Base-by-base conservation (phyloP, 208 protist species). In the Wallacemonas sp. region DNA sequence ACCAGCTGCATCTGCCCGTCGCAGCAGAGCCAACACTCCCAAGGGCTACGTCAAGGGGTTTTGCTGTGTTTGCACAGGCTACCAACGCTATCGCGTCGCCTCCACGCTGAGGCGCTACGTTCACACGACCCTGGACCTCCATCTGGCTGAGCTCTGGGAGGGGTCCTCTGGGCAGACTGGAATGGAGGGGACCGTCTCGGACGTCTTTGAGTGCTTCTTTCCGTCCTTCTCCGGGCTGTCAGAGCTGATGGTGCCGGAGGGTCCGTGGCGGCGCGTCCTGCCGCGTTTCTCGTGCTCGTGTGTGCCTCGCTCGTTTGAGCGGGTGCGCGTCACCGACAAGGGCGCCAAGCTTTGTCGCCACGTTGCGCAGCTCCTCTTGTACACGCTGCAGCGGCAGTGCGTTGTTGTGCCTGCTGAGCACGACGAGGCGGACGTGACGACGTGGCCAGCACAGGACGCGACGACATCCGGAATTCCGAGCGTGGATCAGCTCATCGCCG, bases 331-430 rank as follows among this genome's bases (percentile, higher is more conserved):
- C 60, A 84, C 83, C 2, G 54, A 64, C 12, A 74, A 82, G 19
- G 83, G 83, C 0, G 47, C 47, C 49, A 90, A 83, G 65, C 75
- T 77, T 54, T 94, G 88, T 61, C 84, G 88, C 32, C 88, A 94
- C 54, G 21, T 90, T 1, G 85, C 85, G n/a, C 65, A 94, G 72
- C 64, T 92, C 23, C 65, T 85, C 33, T 84, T 85, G 69, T 88
- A 75, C 72, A 88, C 90, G 68, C 30, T 81, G 11, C 67, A 68
- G 23, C 69, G 68, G 11, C 77, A 88, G 47, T 58, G 52, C 52
- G 8, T 58, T 3, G 4, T 41, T 16, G 38, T n/a, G 12, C 52
- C 6, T 2, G 19, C 0, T 11, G 1, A 33, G 8, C 6, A 33
- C 6, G 52, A 58, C 17, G 44, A 17, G 36, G 14, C 36, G 36